phyloP scores from a whole-genome alignment of 2,329 filamentous ascomycete genomes.

The Calycina herbarum region DNA sequence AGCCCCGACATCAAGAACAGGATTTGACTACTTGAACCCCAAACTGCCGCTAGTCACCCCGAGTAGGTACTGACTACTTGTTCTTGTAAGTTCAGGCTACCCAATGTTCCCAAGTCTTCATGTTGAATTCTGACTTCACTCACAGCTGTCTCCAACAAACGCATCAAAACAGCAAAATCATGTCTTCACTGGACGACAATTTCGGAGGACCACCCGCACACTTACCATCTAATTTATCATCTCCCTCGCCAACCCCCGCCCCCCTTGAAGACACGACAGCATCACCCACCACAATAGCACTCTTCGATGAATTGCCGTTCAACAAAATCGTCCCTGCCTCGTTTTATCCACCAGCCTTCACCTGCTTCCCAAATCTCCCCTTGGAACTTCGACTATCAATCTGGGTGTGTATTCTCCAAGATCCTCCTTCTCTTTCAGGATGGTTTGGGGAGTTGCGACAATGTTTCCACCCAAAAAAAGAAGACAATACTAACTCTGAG shows the following conservation, averaged over 20 bases:
- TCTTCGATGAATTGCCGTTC: conserved; percentile 2
- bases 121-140: neutral
- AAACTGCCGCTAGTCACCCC: neutral
- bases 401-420: neutral
- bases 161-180: neutral
- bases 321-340: neutral
- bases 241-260: too few species aligned
- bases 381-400: conserved; percentile 14
- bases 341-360: conserved; percentile 16
- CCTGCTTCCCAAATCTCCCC: conserved; percentile 24
- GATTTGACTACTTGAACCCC: neutral
- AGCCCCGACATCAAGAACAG: neutral
- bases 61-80: neutral
- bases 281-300: neutral
- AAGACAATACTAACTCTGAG: conserved; percentile 12
- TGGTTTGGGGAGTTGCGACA: neutral
- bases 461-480: neutral
- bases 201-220: neutral
- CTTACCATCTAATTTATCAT: neutral
- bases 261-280: neutral
- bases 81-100: neutral
- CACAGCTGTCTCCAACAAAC: neutral
- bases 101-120: neutral
- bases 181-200: neutral
- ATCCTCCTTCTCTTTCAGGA: neutral